These are phyloP conservation scores for Persicaria maculosa DNA, from an alignment of 148 eudicot species.

Conservation along the genomic window DNA sequence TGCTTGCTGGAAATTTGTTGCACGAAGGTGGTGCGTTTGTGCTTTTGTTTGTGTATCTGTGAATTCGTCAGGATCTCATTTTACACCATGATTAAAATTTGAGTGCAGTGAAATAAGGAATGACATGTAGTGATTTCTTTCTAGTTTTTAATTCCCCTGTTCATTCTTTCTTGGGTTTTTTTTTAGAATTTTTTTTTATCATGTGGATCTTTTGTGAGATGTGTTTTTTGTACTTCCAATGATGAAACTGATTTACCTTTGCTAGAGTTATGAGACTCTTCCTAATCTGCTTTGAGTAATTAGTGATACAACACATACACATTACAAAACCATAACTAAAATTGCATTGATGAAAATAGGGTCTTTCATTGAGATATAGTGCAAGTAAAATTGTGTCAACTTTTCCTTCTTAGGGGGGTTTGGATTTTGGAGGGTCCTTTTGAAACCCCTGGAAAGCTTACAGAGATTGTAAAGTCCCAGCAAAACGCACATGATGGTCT, in stretches of 20 bases:
- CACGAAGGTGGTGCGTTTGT: background rate
- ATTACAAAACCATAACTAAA: too few species aligned
- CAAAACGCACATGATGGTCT: background rate
- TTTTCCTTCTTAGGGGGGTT: background rate
- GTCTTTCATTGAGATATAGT: background rate
- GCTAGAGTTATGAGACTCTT: too few species aligned
- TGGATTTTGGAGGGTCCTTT: background rate
- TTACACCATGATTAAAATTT: background rate
- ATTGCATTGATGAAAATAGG: background rate
- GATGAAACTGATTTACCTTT: background rate
- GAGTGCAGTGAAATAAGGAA: background rate
- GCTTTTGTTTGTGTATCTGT: background rate
- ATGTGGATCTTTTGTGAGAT: too few species aligned
- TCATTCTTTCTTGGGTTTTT: background rate
- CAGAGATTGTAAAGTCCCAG: background rate
- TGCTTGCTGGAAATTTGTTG: conserved; percentile 6
- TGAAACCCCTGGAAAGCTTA: background rate
- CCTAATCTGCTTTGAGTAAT: too few species aligned
- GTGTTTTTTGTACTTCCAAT: background rate
- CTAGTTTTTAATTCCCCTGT: background rate
- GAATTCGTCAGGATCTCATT: background rate
- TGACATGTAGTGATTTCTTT: background rate
- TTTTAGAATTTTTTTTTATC: background rate
- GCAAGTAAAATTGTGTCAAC: background rate
- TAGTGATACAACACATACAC: too few species aligned